phyloP scores from a whole-genome alignment of 169 alveolate genomes.

The Neospora caninum region DNA sequence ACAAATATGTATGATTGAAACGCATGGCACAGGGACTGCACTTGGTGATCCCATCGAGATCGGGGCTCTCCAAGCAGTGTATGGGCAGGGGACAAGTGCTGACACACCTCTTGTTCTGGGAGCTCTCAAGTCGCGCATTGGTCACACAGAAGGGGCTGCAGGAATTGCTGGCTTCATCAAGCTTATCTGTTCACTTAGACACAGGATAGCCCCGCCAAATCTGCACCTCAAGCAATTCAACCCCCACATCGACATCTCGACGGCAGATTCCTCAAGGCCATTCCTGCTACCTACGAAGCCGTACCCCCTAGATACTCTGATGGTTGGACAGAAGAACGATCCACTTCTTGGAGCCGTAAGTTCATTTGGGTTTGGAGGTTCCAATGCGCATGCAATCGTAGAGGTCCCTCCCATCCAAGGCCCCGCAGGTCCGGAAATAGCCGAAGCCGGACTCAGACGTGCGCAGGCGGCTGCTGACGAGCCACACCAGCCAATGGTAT shows the following conservation, averaged over 20 bases:
- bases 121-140: constrained; percentile 72
- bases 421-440: background rate
- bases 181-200: constrained; percentile 65
- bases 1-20: constrained; percentile 59
- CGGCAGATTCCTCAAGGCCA: background rate
- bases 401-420: constrained; percentile 57
- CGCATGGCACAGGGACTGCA: constrained; percentile 81
- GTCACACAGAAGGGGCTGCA: constrained; percentile 77
- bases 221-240: constrained; percentile 72
- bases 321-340: background rate
- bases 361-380: constrained; percentile 76
- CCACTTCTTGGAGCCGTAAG: constrained; percentile 69
- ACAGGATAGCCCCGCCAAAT: constrained; percentile 75
- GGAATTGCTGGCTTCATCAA: constrained; percentile 77
- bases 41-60: constrained; percentile 79
- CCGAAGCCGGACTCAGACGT: background rate
- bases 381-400: constrained; percentile 53
- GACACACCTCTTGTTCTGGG: constrained; percentile 70
- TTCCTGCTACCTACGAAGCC: constrained; percentile 45
- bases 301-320: constrained; percentile 17
- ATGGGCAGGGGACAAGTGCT: constrained; percentile 28
- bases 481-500: constrained; percentile 12
- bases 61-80: constrained; percentile 75
- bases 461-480: background rate
- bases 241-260: constrained; percentile 72